Evolutionary conservation across 352 stramenopile genomes (phyloP).

Genomic region (Phytophthora niederhauseri): DNA sequence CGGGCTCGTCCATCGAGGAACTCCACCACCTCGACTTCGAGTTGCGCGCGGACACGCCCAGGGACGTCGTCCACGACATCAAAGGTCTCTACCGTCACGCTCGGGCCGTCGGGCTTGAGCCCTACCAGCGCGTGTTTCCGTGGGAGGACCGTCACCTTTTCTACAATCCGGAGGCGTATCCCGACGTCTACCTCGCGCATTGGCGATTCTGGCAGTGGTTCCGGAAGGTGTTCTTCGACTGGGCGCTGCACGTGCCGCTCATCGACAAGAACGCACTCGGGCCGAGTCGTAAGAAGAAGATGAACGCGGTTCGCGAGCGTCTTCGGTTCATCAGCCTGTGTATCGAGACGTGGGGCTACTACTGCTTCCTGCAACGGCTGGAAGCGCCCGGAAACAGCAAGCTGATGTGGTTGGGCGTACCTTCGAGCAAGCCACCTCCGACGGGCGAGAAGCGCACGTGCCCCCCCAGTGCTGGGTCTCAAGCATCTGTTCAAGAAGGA

Average conservation of each 20-base stretch:
- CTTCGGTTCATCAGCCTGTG: neutral
- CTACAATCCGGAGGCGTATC: neutral
- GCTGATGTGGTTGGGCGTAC: neutral
- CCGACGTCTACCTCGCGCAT: neutral
- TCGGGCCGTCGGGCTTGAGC: neutral
- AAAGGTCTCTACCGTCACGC: neutral
- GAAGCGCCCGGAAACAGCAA: neutral
- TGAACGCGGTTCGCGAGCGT: neutral
- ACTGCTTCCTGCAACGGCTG: neutral
- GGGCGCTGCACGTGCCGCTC: neutral
- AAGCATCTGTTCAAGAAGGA: neutral
- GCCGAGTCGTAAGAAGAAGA: neutral
- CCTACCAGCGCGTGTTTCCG: neutral
- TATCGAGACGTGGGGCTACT: neutral
- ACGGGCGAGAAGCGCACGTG: neutral
- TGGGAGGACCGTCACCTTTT: neutral
- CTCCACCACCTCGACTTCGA: neutral
- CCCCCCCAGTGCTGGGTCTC: rapidly evolving
- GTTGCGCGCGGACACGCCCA: neutral
- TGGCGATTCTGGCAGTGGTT: neutral
- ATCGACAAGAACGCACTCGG: neutral
- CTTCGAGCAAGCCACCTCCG: neutral
- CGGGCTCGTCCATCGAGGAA: neutral
- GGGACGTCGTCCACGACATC: neutral
- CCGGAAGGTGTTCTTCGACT: neutral